phyloP scores from a whole-genome alignment of 2,329 filamentous ascomycete genomes.

The Trichoderma hamatum region DNA sequence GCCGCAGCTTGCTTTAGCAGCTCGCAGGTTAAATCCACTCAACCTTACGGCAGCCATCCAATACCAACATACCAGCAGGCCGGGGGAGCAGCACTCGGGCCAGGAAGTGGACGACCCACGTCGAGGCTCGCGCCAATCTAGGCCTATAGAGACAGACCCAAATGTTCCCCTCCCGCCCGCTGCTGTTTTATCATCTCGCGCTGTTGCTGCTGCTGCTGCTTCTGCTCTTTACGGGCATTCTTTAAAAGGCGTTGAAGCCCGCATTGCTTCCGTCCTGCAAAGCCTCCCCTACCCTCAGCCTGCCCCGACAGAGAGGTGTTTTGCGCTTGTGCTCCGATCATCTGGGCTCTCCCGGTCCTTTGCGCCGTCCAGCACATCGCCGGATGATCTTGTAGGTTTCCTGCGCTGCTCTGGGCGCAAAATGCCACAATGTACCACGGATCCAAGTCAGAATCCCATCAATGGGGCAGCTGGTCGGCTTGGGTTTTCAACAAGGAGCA shows the following conservation, averaged over 20 bases:
- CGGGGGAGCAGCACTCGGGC: constrained; percentile 26
- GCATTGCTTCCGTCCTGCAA: constrained; percentile 27
- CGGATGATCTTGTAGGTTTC: constrained; percentile 27
- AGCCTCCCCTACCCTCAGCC: constrained; percentile 27
- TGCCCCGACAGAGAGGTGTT: constrained; percentile 18
- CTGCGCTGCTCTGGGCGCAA: constrained; percentile 30
- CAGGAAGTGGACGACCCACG: constrained; percentile 28
- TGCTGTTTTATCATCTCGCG: constrained; percentile 28
- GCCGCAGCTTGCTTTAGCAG: constrained; percentile 25
- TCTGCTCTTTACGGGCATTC: constrained; percentile 13
- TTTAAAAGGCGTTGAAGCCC: constrained; percentile 19
- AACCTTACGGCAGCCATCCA: constrained; percentile 23
- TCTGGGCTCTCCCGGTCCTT: constrained; percentile 22
- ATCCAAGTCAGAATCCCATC: constrained; percentile 34
- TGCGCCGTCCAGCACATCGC: constrained; percentile 25
- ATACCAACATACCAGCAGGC: constrained; percentile 25
- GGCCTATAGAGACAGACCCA: constrained; percentile 26
- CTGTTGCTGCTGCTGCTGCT: constrained; percentile 15
- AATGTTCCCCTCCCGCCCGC: constrained; percentile 28
- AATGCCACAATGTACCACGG: constrained; percentile 39
- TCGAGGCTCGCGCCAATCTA: constrained; percentile 27
- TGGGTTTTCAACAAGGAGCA: constrained; percentile 33
- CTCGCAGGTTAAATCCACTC: constrained; percentile 25
- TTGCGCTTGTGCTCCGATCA: constrained; percentile 23
- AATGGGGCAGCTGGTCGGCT: constrained; percentile 36